phyloP scores from a whole-genome alignment of 768 basidiomycete species.

The Tephrocybe rancida region DNA sequence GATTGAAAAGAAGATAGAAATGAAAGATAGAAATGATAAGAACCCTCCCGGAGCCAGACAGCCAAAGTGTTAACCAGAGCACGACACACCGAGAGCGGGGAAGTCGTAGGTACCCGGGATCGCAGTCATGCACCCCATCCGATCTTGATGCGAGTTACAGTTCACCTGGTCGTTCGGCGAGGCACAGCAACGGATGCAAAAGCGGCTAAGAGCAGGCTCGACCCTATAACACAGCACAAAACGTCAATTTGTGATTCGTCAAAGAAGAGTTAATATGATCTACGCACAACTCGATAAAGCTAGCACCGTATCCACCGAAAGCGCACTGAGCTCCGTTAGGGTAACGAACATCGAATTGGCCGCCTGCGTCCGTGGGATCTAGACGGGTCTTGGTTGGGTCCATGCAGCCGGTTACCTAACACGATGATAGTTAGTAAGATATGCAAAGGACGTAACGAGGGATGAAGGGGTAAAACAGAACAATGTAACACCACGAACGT shows the following conservation, averaged over 20 bases:
- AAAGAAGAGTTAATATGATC: not conserved
- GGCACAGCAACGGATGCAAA: constrained; percentile 52
- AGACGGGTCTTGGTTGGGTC: constrained; percentile 17
- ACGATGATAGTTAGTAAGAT: not conserved
- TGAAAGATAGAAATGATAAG: too few species aligned
- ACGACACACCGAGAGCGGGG: constrained; percentile 23
- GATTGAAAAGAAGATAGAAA: too few species aligned
- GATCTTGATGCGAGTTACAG: constrained; percentile 55
- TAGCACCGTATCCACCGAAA: constrained; percentile 52
- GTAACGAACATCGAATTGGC: constrained; percentile 52
- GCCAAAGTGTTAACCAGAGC: not conserved
- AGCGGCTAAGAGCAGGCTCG: constrained; percentile 46
- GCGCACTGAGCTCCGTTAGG: constrained; percentile 56
- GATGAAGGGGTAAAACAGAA: not conserved
- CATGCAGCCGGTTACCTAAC: constrained; percentile 24
- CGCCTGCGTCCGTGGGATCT: constrained; percentile 38
- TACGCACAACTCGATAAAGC: constrained; percentile 50
- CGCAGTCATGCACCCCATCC: constrained; percentile 40
- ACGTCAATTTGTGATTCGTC: not conserved
- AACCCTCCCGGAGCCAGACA: not conserved
- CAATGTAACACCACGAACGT: not conserved
- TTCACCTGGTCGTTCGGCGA: constrained; percentile 42
- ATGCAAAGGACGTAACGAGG: not conserved
- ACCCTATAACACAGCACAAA: constrained; percentile 30
- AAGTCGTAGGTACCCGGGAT: constrained; percentile 51